A percentile compares a stretch with the other conserved stretches of the same genome.
These are phyloP conservation scores for Guadua angustifolia DNA, from an alignment of 176 grass and related monocot genomes.

Conservation along the genomic window DNA sequence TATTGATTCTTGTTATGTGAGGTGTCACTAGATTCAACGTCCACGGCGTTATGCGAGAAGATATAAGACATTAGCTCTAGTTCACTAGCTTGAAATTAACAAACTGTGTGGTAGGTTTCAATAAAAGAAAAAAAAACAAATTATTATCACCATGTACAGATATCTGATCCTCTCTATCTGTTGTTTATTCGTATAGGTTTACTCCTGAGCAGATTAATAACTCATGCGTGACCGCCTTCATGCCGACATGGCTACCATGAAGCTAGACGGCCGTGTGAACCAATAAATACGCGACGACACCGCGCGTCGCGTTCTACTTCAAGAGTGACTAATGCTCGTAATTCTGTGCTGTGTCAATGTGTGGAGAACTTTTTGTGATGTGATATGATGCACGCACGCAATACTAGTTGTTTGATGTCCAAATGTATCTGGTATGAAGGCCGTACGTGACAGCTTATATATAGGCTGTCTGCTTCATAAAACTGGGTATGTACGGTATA, in stretches of 20 bases:
- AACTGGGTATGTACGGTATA: too few relatives aligned
- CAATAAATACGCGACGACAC: constrained; percentile 44
- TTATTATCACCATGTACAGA: background rate
- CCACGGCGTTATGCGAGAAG: too few relatives aligned
- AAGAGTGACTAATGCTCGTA: background rate
- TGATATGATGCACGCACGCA: background rate
- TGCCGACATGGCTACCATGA: constrained; percentile 85
- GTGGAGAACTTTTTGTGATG: constrained; percentile 28
- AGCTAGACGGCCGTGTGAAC: background rate
- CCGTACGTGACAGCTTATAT: constrained; percentile 4
- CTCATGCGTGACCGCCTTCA: constrained; percentile 62
- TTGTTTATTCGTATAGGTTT: constrained; percentile 48
- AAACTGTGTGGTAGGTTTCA: too few relatives aligned
- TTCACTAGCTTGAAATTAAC: too few relatives aligned
- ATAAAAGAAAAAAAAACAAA: background rate
- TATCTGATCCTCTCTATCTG: background rate
- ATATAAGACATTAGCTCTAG: too few relatives aligned
- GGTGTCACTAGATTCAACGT: too few relatives aligned
- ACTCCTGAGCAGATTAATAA: constrained; percentile 76
- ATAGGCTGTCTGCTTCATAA: background rate
- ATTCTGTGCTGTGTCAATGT: background rate
- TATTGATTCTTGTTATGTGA: background rate
- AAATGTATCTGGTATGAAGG: constrained; percentile 11
- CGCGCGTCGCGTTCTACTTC: background rate
- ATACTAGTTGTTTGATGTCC: constrained; percentile 11